Evolutionary conservation across 352 stramenopile genomes (phyloP), one percentile per base, ranked within the genome.

Genomic region (Phytophthora ramorum): DNA sequence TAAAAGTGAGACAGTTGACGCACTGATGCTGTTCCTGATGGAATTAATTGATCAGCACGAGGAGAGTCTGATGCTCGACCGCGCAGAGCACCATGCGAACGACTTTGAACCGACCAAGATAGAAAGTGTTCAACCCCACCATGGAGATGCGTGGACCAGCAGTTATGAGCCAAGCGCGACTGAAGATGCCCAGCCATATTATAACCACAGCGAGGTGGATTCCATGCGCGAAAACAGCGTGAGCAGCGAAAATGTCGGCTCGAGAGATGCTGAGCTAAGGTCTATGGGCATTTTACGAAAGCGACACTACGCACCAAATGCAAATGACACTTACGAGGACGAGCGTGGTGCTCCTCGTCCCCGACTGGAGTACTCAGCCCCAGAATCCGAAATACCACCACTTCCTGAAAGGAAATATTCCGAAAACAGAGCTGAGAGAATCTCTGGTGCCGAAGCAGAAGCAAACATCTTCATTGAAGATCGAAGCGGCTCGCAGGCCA

Each of bases 391-490:
- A 59, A 14, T 38, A 44, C 13, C 22, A 7, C 17, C 24, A 43
- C 17, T 7, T 7, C 20, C 34, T 17, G 65, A 69, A 20, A 59
- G 19, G 37, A 60, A 40, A 46, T 54, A 45, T 28, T 16, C 3
- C 13, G 55, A 71, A 16, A 16, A 16, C 34, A 16, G 60, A 44
- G 30, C 30, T 28, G 45, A 56, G 6, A 28, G 5, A 20, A n/a
- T 13, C 5, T 17, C 55, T 45, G 14, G 45, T 46, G 32, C 20
- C 9, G 44, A 46, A 10, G 12, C 46, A n/a, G 40, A 28, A 43
- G 22, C 58, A 28, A 52, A 19, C 6, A 49, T 79, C 4, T 89
- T 89, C 58, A 68, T 85, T 56, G 69, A 83, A 6, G 85, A 94
- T 47, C 61, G 72, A 30, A 78, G 74, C 6, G 85, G 85, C 7